Percentiles rank a stretch among this genome's conserved stretches.
Conservation (phyloP, 805 yeast species). For the Ogataea methanolica region DNA sequence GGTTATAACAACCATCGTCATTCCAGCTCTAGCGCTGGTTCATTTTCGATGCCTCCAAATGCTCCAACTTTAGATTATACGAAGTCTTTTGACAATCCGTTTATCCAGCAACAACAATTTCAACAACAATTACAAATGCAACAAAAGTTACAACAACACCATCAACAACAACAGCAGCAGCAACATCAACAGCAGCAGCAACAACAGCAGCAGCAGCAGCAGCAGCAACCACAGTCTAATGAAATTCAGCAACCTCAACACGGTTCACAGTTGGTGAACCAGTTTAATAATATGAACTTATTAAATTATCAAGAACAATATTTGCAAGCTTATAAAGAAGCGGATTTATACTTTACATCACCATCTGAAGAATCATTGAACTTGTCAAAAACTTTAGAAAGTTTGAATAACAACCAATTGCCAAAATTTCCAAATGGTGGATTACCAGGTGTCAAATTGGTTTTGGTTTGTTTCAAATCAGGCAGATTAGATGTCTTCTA, state of each 20-base stretch:
- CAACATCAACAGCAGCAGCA: conserved; percentile 5
- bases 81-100: conserved; percentile 19
- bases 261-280: conserved; percentile 7
- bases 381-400: conserved; percentile 19
- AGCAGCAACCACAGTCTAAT: neutral
- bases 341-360: conserved; percentile 24
- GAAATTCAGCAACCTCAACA: neutral
- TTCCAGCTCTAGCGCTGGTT: conserved; percentile 10
- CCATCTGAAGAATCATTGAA: conserved; percentile 24
- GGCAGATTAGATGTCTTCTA: conserved; percentile 77
- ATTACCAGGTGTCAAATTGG: conserved; percentile 36
- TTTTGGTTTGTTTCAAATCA: conserved; percentile 71
- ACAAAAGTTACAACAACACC: conserved; percentile 5
- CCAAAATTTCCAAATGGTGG: conserved; percentile 31
- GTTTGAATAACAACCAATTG: conserved; percentile 18
- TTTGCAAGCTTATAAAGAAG: conserved; percentile 22
- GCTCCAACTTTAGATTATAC: conserved; percentile 20
- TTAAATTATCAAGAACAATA: conserved; percentile 22
- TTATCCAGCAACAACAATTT: conserved; percentile 8
- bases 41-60: conserved; percentile 8
- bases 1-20: conserved; percentile 5
- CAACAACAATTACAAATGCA: conserved; percentile 3
- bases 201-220: neutral
- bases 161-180: neutral
- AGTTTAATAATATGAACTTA: conserved; percentile 12